These are phyloP conservation scores for Tulasnella sp. DNA, from an alignment of 768 basidiomycete genomes.

Conservation along the genomic window DNA sequence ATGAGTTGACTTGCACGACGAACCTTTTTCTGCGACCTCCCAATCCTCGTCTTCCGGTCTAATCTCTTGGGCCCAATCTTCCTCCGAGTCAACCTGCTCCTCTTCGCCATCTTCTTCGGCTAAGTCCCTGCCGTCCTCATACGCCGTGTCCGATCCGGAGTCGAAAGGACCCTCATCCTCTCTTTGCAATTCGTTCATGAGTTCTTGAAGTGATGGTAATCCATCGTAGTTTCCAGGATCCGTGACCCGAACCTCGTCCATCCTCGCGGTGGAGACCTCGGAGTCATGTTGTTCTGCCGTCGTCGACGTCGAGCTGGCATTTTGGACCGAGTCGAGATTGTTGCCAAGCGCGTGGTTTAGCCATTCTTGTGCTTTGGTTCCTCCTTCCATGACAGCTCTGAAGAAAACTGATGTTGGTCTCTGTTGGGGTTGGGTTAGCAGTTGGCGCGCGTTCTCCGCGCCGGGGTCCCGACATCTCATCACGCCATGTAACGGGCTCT, in stretches of 20 bases:
- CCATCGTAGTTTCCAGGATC: neutral
- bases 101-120: neutral
- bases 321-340: neutral
- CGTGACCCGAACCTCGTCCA: neutral
- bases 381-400: neutral
- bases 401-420: neutral
- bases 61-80: neutral
- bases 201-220: neutral
- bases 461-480: neutral
- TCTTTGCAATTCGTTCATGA: neutral
- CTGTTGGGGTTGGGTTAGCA: neutral
- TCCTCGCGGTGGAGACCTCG: neutral
- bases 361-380: neutral
- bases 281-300: neutral
- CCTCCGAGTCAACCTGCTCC: neutral
- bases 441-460: neutral
- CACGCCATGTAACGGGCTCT: too few relatives aligned
- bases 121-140: neutral
- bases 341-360: neutral
- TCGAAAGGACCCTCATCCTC: neutral
- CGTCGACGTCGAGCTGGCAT: neutral
- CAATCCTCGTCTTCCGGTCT: conserved; percentile 80
- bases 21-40: conserved; percentile 79
- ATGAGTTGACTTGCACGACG: conserved; percentile 19
- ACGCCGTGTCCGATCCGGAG: neutral